Evolutionary conservation across 2,329 filamentous ascomycete genomes (phyloP).

Genomic region (Gaeumannomyces sp.): DNA sequence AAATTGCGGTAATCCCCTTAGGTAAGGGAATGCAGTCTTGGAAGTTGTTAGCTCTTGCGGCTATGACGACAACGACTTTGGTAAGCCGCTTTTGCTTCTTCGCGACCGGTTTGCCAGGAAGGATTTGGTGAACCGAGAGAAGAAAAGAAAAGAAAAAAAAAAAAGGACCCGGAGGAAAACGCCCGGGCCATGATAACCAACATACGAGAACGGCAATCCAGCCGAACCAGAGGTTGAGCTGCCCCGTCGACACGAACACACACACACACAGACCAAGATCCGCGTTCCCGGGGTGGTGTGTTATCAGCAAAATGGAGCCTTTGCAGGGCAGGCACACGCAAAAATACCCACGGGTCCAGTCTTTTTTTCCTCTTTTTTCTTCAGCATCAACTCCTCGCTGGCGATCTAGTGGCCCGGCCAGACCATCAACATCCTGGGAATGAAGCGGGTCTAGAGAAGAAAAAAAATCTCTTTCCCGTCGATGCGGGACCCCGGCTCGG

Average conservation of each 20-base stretch:
- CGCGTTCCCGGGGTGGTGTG: neutral
- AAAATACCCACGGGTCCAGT: neutral
- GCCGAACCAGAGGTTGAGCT: neutral
- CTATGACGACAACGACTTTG: neutral
- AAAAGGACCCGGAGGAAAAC: too few species aligned
- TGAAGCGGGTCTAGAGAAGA: too few species aligned
- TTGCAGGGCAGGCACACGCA: neutral
- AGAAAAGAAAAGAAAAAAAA: neutral
- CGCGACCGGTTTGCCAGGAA: too few species aligned
- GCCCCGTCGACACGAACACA: neutral
- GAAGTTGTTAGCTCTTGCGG: neutral
- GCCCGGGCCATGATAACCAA: too few species aligned
- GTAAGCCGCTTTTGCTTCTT: neutral
- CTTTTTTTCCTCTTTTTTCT: neutral
- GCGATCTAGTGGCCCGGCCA: too few species aligned
- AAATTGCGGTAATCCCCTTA: neutral
- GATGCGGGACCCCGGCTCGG: too few species aligned
- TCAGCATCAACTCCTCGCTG: neutral
- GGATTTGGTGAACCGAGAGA: too few species aligned
- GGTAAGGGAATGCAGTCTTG: neutral
- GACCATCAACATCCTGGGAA: too few species aligned
- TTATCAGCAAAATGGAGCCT: neutral
- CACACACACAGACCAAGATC: neutral
- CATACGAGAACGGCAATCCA: neutral
- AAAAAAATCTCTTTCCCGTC: neutral